phyloP scores from a whole-genome alignment of 805 yeast genomes.

The Saccharomycopsis schoenii region DNA sequence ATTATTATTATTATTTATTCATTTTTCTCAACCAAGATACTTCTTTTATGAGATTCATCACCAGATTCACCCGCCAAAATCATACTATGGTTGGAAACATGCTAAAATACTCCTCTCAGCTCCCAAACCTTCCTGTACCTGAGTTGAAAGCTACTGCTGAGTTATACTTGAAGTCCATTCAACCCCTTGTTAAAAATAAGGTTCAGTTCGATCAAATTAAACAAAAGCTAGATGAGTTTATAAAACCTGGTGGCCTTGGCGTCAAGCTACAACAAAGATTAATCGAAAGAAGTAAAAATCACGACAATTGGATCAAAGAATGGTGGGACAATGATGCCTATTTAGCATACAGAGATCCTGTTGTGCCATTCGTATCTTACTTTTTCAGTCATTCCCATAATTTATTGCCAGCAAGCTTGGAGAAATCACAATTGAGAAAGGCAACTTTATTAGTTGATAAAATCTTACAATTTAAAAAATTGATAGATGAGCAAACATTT shows the following conservation, averaged over 20 bases:
- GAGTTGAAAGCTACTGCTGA: slow-evolving; percentile 57
- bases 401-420: slow-evolving; percentile 34
- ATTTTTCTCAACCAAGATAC: background rate
- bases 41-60: background rate
- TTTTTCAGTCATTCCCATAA: slow-evolving; percentile 77
- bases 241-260: slow-evolving; percentile 52
- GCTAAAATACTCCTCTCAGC: slow-evolving; percentile 56
- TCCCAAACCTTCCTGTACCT: slow-evolving; percentile 88
- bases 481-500: slow-evolving; percentile 60
- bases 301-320: slow-evolving; percentile 80
- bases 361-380: slow-evolving; percentile 90
- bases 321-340: slow-evolving; percentile 96
- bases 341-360: slow-evolving; percentile 83
- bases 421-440: slow-evolving; percentile 55
- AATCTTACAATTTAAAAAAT: slow-evolving; percentile 55
- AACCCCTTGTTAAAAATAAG: slow-evolving; percentile 49
- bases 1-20: background rate
- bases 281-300: slow-evolving; percentile 39
- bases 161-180: slow-evolving; percentile 61
- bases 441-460: slow-evolving; percentile 67
- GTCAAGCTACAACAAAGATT: slow-evolving; percentile 61
- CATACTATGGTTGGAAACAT: slow-evolving; percentile 30
- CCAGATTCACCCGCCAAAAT: background rate
- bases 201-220: slow-evolving; percentile 46
- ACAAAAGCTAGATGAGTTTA: slow-evolving; percentile 54